phyloP scores from a whole-genome alignment of 768 basidiomycete species.

The Tricholoma matsutake region DNA sequence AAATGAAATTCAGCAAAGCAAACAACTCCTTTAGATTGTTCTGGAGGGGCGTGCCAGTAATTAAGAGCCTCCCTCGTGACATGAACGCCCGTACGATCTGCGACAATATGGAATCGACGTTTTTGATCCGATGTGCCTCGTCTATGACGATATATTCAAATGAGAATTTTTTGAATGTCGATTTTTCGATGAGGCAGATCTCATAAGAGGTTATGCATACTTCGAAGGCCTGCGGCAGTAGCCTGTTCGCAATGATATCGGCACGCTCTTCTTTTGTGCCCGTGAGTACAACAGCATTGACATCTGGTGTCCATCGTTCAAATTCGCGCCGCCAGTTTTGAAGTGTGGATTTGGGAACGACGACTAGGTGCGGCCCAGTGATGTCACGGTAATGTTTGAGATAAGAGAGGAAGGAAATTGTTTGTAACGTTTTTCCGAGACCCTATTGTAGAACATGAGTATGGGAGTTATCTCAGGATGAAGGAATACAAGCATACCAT shows the following conservation, averaged over 20 bases:
- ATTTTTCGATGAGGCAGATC: slow-evolving; percentile 93
- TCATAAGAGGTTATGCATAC: slow-evolving; percentile 97
- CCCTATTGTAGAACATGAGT: slow-evolving; percentile 48
- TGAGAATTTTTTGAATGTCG: slow-evolving; percentile 88
- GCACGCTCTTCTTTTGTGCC: slow-evolving; percentile 90
- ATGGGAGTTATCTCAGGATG: neutral
- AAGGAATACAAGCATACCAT: slow-evolving; percentile 52
- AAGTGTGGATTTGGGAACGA: slow-evolving; percentile 97
- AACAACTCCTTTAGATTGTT: slow-evolving; percentile 97
- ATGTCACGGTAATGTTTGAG: slow-evolving; percentile 80
- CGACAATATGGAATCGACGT: slow-evolving; percentile 91
- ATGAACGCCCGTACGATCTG: slow-evolving; percentile 92
- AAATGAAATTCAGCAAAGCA: slow-evolving; percentile 90
- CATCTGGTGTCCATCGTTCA: slow-evolving; percentile 84
- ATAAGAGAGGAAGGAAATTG: slow-evolving; percentile 95
- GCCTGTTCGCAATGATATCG: slow-evolving; percentile 70
- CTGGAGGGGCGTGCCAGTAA: slow-evolving; percentile 95
- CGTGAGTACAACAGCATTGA: slow-evolving; percentile 76
- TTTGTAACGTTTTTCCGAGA: slow-evolving; percentile 97
- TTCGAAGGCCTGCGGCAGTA: slow-evolving; percentile 88
- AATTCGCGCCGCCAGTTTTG: slow-evolving; percentile 98
- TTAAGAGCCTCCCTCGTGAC: slow-evolving; percentile 85
- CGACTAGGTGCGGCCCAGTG: slow-evolving; percentile 86
- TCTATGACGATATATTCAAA: slow-evolving; percentile 99
- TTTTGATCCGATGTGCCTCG: slow-evolving; percentile 99